Evolutionary conservation across 495 filamentous ascomycete species (phyloP).

Genomic region (Hypoxylon fuscum): DNA sequence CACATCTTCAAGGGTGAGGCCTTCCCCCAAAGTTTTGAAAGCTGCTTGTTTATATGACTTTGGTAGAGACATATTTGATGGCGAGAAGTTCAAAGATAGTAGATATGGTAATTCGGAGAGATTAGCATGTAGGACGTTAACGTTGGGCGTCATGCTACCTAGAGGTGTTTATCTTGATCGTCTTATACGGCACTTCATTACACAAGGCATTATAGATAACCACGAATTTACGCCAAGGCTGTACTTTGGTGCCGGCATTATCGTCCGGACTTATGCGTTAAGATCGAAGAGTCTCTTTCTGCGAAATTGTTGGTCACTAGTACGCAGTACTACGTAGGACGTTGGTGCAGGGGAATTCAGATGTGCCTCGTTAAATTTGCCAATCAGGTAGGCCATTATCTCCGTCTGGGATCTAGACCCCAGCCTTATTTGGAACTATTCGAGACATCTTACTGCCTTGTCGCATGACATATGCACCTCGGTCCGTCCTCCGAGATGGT

Average conservation of each 20-base stretch:
- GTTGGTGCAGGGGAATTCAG: not conserved
- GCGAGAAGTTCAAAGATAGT: not conserved
- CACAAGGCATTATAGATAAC: not conserved
- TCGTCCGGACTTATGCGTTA: constrained; percentile 9
- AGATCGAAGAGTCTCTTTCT: not conserved
- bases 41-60: constrained; percentile 49
- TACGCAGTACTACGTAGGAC: not conserved
- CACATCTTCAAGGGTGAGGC: constrained; percentile 45
- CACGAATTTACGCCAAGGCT: not conserved
- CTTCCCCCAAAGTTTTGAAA: constrained; percentile 43
- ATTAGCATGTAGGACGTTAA: no score
- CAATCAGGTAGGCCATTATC: not conserved
- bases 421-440: constrained; percentile 2
- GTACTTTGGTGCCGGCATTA: not conserved
- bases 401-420: not conserved
- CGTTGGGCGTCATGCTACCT: not conserved
- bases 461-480: not conserved
- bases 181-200: constrained; percentile 1
- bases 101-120: no score
- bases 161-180: not conserved
- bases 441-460: not conserved
- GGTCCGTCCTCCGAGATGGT: constrained; percentile 7
- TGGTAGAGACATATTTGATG: constrained; percentile 55
- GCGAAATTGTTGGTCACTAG: not conserved
- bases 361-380: not conserved